phyloP scores from a whole-genome alignment of 257 asterid genomes.

The Primulina tabacum region DNA sequence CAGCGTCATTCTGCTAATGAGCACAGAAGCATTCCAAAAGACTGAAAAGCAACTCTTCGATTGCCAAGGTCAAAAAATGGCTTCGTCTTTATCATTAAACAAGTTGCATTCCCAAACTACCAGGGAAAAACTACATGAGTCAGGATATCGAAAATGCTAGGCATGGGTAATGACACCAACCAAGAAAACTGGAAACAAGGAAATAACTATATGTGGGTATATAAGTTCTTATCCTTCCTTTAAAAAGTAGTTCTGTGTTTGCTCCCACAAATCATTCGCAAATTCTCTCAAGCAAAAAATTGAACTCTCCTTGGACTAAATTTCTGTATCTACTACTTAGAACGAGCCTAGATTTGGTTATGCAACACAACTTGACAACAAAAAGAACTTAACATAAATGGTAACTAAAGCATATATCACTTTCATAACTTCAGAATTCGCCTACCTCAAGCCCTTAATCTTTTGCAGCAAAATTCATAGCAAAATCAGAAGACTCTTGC shows the following conservation, averaged over 20 bases:
- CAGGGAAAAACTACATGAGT: neutral
- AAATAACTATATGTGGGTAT: neutral
- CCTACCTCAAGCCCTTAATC: too few relatives aligned
- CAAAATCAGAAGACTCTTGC: neutral
- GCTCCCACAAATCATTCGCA: neutral
- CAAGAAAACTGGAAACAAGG: neutral
- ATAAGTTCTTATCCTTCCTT: too few relatives aligned
- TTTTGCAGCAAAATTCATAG: neutral
- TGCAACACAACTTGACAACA: too few relatives aligned
- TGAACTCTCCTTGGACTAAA: neutral
- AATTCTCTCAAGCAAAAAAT: too few relatives aligned
- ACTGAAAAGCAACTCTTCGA: neutral
- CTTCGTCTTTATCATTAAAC: neutral
- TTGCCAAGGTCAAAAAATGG: neutral
- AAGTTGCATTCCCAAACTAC: neutral
- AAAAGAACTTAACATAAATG: too few relatives aligned
- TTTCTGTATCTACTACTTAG: neutral
- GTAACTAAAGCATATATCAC: too few relatives aligned
- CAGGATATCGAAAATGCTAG: neutral
- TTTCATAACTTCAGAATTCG: too few relatives aligned
- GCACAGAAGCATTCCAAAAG: neutral
- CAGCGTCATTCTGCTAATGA: neutral
- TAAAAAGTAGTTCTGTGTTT: neutral
- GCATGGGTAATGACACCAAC: neutral
- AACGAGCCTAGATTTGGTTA: neutral